A percentile compares a stretch with the other conserved stretches of the same genome.
These are phyloP conservation scores for Rubia peregrina DNA, from an alignment of 305 asterid species.

Conservation along the genomic window DNA sequence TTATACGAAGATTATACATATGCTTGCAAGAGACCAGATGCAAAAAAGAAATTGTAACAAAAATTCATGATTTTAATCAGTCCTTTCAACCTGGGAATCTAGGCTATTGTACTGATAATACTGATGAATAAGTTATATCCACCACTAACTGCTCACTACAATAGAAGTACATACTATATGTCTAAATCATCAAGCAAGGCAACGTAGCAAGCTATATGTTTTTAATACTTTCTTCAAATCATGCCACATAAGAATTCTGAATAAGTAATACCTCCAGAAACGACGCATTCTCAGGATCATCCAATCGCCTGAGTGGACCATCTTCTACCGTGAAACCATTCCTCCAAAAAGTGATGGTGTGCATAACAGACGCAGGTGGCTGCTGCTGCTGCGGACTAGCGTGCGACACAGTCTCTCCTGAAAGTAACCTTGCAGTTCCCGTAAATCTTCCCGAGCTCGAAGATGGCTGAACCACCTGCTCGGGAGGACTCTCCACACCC, in stretches of 20 bases:
- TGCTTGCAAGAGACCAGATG: neutral
- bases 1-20: neutral
- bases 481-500: conserved; percentile 45
- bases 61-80: neutral
- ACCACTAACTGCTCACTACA: neutral
- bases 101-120: neutral
- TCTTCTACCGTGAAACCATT: conserved; percentile 76
- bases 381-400: conserved; percentile 42
- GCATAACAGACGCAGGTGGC: conserved; percentile 39
- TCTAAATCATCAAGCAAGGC: neutral
- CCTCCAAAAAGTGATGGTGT: conserved; percentile 57
- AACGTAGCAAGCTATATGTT: neutral
- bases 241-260: neutral
- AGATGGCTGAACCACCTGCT: conserved; percentile 35
- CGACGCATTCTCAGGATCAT: conserved; percentile 66
- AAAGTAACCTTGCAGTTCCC: conserved; percentile 68
- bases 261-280: conserved; percentile 53
- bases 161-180: neutral
- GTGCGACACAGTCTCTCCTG: conserved; percentile 48
- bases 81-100: neutral
- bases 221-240: neutral
- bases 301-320: conserved; percentile 69
- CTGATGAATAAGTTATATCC: neutral
- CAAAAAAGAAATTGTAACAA: neutral
- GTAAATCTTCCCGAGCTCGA: conserved; percentile 62